Percentiles rank a stretch among this genome's conserved stretches.
These are phyloP conservation scores for Vanderwaltozyma verrucispora DNA, from an alignment of 805 yeast species.

Conservation along the genomic window DNA sequence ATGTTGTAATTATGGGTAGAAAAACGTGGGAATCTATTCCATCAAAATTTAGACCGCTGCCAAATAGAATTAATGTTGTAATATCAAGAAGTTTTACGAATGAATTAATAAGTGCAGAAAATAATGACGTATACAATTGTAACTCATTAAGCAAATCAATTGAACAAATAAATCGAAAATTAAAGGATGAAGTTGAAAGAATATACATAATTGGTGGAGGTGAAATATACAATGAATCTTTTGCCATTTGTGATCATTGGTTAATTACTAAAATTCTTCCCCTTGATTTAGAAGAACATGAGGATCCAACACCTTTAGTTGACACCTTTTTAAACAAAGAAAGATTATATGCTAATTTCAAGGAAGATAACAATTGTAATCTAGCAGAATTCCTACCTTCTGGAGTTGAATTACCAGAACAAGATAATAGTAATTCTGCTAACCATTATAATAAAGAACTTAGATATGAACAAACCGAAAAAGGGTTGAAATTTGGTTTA, in stretches of 20 bases:
- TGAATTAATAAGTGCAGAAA: neutral
- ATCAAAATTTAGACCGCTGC: constrained; percentile 67
- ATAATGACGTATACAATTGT: constrained; percentile 19
- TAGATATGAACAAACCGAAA: constrained; percentile 33
- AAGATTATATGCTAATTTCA: constrained; percentile 8
- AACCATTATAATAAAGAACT: constrained; percentile 4
- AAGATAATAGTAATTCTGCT: too few species aligned
- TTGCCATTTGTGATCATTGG: constrained; percentile 40
- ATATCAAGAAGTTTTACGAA: constrained; percentile 40
- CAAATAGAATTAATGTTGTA: constrained; percentile 63
- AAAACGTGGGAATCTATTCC: constrained; percentile 96
- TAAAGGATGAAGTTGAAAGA: constrained; percentile 33
- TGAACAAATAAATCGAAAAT: constrained; percentile 13
- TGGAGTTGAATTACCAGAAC: constrained; percentile 26
- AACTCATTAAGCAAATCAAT: constrained; percentile 38
- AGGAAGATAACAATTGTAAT: constrained; percentile 18
- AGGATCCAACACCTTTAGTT: constrained; percentile 35
- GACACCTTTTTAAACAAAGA: constrained; percentile 56
- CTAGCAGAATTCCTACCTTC: constrained; percentile 32
- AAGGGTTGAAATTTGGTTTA: constrained; percentile 46
- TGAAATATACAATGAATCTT: constrained; percentile 58
- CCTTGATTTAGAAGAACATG: constrained; percentile 15
- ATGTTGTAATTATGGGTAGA: constrained; percentile 93
- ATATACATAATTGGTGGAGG: constrained; percentile 91
- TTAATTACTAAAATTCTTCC: constrained; percentile 58